These are phyloP conservation scores for Tubosaeta brunneosetosa DNA, from an alignment of 768 basidiomycete species.

Conservation along the genomic window DNA sequence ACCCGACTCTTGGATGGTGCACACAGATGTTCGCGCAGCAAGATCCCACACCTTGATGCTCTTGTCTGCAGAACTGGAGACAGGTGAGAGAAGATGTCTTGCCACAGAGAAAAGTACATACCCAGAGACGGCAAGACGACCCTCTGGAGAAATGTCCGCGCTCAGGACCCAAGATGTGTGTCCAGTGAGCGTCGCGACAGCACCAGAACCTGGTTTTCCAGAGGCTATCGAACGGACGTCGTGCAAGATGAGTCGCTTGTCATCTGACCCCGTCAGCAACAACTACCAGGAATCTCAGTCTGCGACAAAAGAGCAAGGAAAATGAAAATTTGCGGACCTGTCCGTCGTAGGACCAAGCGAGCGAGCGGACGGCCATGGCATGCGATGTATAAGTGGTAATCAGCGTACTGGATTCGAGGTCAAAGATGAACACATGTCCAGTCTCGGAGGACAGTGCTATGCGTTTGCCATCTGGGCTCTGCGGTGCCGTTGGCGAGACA, in stretches of 20 bases:
- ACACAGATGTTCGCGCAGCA: conserved; percentile 65
- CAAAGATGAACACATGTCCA: conserved; percentile 87
- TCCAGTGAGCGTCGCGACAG: conserved; percentile 80
- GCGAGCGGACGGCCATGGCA: conserved; percentile 81
- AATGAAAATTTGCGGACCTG: conserved; percentile 48
- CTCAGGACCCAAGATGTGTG: conserved; percentile 92
- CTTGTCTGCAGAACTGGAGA: conserved; percentile 72
- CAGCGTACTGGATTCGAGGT: conserved; percentile 64
- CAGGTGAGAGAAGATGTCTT: not conserved
- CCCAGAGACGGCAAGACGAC: conserved; percentile 77
- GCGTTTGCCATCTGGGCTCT: conserved; percentile 87
- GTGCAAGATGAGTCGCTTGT: conserved; percentile 85
- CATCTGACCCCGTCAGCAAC: conserved; percentile 86
- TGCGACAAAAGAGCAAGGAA: not conserved
- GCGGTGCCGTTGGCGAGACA: conserved; percentile 1
- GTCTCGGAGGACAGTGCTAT: conserved; percentile 80
- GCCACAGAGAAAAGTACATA: conserved; percentile 31
- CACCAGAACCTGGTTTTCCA: conserved; percentile 59
- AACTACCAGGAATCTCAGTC: conserved; percentile 44
- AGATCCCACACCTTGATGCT: conserved; percentile 88
- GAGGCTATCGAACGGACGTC: conserved; percentile 73
- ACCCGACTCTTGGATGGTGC: conserved; percentile 70
- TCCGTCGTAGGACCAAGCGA: conserved; percentile 88
- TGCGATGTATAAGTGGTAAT: conserved; percentile 77
- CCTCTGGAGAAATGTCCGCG: conserved; percentile 77